Evolutionary conservation across 169 alveolate species (phyloP).

Genomic region (Eimeria zaria): DNA sequence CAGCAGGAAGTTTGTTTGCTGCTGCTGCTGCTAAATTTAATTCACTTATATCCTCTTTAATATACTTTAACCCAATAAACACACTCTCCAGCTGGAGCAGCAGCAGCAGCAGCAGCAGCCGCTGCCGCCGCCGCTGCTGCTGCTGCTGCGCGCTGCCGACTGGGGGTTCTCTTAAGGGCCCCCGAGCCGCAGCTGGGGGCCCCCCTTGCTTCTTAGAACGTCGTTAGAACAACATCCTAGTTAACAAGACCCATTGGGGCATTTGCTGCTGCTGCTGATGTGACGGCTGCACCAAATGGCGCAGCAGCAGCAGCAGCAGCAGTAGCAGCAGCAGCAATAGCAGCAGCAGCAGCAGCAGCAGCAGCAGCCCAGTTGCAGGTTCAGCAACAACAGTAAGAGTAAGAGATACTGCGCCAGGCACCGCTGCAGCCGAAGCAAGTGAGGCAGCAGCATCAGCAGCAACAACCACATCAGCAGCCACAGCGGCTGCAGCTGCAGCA

Average conservation of each 20-base stretch:
- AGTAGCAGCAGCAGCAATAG: not conserved
- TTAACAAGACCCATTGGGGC: not conserved
- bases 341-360: constrained; percentile 1
- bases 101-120: constrained; percentile 1
- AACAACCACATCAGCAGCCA: not conserved
- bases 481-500: constrained; percentile 23
- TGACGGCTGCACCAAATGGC: constrained; percentile 3
- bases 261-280: constrained; percentile 16
- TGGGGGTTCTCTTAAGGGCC: not conserved
- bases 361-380: not conserved
- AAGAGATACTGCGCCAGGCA: too few species aligned
- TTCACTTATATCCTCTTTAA: not conserved
- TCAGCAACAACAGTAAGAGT: not conserved
- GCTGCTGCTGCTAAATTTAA: not conserved
- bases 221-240: not conserved
- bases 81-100: constrained; percentile 2
- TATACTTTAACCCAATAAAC: not conserved
- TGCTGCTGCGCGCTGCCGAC: not conserved
- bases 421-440: not conserved
- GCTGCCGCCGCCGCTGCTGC: constrained; percentile 7
- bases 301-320: constrained; percentile 18
- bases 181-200: not conserved
- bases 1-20: not conserved
- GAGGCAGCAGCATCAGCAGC: constrained; percentile 4
- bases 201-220: not conserved